Percentiles rank a stretch among this genome's conserved stretches.
Evolutionary conservation across 2,329 filamentous ascomycete species (phyloP).

Genomic region (Coniella vitis): DNA sequence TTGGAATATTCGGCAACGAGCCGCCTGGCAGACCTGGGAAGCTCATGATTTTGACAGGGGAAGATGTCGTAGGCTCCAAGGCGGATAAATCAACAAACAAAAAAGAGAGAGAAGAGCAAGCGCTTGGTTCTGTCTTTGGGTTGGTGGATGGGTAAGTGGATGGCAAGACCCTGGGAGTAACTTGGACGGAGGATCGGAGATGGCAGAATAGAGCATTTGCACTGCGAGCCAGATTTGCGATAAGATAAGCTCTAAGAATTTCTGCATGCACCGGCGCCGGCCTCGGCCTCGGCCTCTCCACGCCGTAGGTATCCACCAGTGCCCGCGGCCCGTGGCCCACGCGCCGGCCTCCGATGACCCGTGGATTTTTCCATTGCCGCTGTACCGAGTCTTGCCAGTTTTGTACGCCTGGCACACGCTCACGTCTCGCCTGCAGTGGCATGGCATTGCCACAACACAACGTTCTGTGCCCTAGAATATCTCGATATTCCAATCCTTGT

Average conservation of each 20-base stretch:
- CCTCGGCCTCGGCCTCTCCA: not conserved
- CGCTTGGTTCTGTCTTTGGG: too few species aligned
- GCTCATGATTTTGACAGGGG: conserved; percentile 28
- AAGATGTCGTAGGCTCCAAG: not conserved
- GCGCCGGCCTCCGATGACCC: too few species aligned
- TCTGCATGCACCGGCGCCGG: not conserved
- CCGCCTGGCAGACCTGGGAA: conserved; percentile 24
- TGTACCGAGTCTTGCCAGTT: too few species aligned
- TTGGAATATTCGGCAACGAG: not conserved
- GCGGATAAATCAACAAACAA: too few species aligned
- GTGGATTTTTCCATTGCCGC: too few species aligned
- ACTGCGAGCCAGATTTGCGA: not conserved
- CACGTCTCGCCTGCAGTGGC: too few species aligned
- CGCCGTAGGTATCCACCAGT: not conserved
- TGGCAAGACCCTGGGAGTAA: not conserved
- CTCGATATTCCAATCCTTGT: not conserved
- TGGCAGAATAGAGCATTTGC: not conserved
- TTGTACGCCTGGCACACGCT: too few species aligned
- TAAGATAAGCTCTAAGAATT: conserved; percentile 6
- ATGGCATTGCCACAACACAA: not conserved
- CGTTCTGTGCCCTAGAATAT: too few species aligned
- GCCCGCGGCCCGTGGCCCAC: not conserved
- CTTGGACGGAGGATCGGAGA: not conserved
- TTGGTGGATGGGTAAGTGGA: not conserved
- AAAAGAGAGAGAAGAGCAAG: not conserved